These are phyloP conservation scores for Russula virescens DNA, from an alignment of 768 basidiomycete genomes.

Conservation along the genomic window DNA sequence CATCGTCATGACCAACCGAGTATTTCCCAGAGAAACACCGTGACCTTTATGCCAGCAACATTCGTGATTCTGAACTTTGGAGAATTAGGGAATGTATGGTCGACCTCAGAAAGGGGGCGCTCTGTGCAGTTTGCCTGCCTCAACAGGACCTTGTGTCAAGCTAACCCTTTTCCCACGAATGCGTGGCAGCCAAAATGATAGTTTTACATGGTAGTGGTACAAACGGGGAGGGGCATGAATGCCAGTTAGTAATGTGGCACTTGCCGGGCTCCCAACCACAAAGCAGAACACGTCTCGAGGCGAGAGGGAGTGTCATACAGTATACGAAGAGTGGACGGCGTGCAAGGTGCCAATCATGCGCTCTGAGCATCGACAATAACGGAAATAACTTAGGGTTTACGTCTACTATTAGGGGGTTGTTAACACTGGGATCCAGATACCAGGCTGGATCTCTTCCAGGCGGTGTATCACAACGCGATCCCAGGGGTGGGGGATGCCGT, in stretches of 20 bases:
- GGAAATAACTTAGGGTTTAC: slow-evolving; percentile 11
- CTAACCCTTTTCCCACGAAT: too few relatives aligned
- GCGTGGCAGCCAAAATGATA: background rate
- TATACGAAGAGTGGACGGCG: background rate
- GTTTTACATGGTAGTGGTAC: slow-evolving; percentile 17
- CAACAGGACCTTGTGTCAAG: too few relatives aligned
- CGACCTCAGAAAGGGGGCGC: too few relatives aligned
- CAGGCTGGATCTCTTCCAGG: slow-evolving; percentile 19
- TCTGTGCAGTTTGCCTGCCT: too few relatives aligned
- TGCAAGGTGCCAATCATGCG: background rate
- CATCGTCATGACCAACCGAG: too few relatives aligned
- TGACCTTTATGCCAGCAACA: too few relatives aligned
- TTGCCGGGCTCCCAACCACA: slow-evolving; percentile 4
- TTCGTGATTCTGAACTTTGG: too few relatives aligned
- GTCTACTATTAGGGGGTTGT: slow-evolving; percentile 18
- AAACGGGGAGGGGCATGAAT: background rate
- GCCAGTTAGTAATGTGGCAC: background rate
- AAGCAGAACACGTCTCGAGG: background rate
- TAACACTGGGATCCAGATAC: slow-evolving; percentile 20
- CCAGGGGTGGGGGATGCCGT: slow-evolving; percentile 20
- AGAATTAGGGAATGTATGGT: too few relatives aligned
- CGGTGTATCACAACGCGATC: slow-evolving; percentile 22
- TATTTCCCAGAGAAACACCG: too few relatives aligned
- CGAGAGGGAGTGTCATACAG: background rate
- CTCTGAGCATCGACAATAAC: slow-evolving; percentile 10